Base-by-base conservation (phyloP, 2,329 filamentous ascomycete genomes). In the Rutstroemia sp. region DNA sequence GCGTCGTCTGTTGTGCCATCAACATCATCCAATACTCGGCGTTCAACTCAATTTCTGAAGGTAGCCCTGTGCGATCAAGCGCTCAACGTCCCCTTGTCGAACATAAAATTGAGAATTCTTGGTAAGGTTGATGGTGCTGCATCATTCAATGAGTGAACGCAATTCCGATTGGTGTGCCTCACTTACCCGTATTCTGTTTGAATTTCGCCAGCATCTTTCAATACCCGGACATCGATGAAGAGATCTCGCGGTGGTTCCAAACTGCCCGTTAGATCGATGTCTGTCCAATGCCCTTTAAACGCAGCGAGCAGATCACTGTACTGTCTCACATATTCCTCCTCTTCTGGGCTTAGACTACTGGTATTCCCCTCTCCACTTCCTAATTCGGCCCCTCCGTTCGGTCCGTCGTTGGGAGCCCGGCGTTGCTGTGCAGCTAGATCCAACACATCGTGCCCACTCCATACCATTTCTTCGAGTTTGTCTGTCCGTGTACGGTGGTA, bases 51-150 rank as follows among this genome's bases (percentile, higher is more conserved):
- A 78, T 66, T 91, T 91, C 72, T 96, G 92, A 62, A 99, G 76
- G 74, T 96, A 99, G 19, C 94, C 94, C 70, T 97, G 92, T 16
- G 90, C 83, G 67, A 99, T 96, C 65, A 99, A 73, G 51, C 92
- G 82, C 73, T 99, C 94, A 6, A 99, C 94, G 73, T 99, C 94
- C 23, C 90, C 92, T 69, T 96, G 90, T 48, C 92, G 83, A 41
- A 99, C 94, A 69, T 95, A 97, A 69, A 99, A 95, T 70, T 99
- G 94, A 68, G 92, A 96, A 73, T 99, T 97, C 73, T 95, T 97
- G 39, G 91, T 96, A 75, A 99, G 79, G 59, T 88, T 97, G 66
- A 99, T 96, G 12, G 92, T 89, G 16, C 91, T 96, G 65, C 8
- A 56, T 61, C 49, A 57, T 63, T 67, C 62, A 54, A 57, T 45